A percentile compares a stretch with the other conserved stretches of the same genome.
These are phyloP conservation scores for Sphaerosporella brunnea DNA, from an alignment of 495 filamentous ascomycete species.

Conservation along the genomic window DNA sequence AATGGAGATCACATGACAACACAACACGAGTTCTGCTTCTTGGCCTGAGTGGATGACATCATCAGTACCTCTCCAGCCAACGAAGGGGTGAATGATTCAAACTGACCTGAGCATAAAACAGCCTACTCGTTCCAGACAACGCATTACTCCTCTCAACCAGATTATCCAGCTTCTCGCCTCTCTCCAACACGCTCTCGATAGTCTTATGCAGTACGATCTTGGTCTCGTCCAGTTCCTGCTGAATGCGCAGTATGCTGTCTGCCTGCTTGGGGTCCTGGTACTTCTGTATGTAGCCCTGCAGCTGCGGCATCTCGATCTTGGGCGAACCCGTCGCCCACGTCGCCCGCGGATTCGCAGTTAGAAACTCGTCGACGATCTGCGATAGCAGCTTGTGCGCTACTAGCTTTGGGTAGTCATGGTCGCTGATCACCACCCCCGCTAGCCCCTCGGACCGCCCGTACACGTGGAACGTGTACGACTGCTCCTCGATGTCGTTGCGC, in stretches of 20 bases:
- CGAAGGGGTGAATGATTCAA: too few relatives aligned
- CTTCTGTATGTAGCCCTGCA: conserved; percentile 69
- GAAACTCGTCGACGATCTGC: conserved; percentile 87
- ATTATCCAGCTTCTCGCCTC: conserved; percentile 89
- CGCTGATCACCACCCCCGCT: conserved; percentile 72
- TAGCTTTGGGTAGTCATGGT: conserved; percentile 73
- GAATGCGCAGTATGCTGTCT: conserved; percentile 84
- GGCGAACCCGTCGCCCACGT: conserved; percentile 40
- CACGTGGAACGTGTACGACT: conserved; percentile 77
- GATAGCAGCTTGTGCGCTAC: conserved; percentile 88
- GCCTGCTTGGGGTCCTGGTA: conserved; percentile 82
- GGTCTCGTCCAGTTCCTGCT: conserved; percentile 92
- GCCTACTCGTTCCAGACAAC: conserved; percentile 72
- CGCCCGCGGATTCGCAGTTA: conserved; percentile 55
- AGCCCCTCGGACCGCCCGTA: conserved; percentile 79
- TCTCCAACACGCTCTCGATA: conserved; percentile 86
- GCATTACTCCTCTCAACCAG: conserved; percentile 93
- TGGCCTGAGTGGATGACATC: conserved; percentile 39
- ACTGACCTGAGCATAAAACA: conserved; percentile 73
- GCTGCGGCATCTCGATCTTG: conserved; percentile 42
- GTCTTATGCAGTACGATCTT: conserved; percentile 97
- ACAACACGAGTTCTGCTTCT: conserved; percentile 95
- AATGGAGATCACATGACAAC: conserved; percentile 47
- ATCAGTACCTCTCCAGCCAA: conserved; percentile 23
- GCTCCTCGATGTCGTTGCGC: conserved; percentile 80